Conservation (phyloP, 345 rosid genomes). For the Ricinus communis region DNA sequence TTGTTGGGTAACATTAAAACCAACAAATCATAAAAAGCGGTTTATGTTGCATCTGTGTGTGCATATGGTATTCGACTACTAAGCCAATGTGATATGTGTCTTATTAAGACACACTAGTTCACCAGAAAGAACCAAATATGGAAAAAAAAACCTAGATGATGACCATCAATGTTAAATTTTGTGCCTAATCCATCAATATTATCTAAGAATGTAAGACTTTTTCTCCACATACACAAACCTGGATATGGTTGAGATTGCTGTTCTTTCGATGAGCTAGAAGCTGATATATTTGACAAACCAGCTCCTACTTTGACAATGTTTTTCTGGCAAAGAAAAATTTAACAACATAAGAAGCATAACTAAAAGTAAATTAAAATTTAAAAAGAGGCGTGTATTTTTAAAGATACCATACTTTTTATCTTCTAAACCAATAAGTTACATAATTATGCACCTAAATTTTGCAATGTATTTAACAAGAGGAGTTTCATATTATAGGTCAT, state of each 20-base stretch:
- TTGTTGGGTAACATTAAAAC: neutral
- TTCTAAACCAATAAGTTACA: neutral
- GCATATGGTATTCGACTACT: neutral
- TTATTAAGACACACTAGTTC: neutral
- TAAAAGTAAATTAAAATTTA: neutral
- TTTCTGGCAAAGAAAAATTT: conserved; percentile 37
- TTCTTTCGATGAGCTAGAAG: conserved; percentile 49
- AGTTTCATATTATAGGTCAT: conserved; percentile 1
- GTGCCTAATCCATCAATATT: neutral
- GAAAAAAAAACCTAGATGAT: neutral
- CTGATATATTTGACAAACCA: conserved; percentile 43
- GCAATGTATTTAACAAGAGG: conserved; percentile 1
- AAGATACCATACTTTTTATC: neutral
- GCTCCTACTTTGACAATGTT: conserved; percentile 26
- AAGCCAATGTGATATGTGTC: neutral
- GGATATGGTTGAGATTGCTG: conserved; percentile 40
- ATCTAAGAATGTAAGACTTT: conserved; percentile 5
- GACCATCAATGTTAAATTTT: neutral
- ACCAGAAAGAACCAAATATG: neutral
- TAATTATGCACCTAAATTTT: neutral
- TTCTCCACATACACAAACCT: conserved; percentile 44
- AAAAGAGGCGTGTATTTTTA: no score
- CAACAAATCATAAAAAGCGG: conserved; percentile 6
- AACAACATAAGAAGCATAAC: neutral
- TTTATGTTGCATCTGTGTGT: neutral